Evolutionary conservation across 2,329 filamentous ascomycete genomes (phyloP).

Genomic region (Aureobasidium sp.): DNA sequence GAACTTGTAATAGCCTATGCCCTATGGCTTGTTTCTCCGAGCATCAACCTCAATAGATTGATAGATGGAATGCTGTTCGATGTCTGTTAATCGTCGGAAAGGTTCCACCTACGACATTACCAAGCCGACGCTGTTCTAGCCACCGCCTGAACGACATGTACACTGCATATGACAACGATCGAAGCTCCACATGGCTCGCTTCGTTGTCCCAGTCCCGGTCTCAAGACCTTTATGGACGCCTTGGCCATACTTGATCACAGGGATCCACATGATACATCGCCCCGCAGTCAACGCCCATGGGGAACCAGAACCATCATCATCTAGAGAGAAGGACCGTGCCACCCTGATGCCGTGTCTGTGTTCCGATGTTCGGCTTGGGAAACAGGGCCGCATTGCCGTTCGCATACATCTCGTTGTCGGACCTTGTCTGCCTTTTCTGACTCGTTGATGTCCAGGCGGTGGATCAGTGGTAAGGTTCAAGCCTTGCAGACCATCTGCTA

Average conservation of each 20-base stretch:
- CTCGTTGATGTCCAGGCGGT: not conserved
- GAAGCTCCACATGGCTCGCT: constrained; percentile 1
- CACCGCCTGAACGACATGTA: not conserved
- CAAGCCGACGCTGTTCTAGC: not conserved
- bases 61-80: not conserved
- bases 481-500: not conserved
- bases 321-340: not conserved
- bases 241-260: not conserved
- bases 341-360: not conserved
- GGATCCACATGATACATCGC: constrained; percentile 5
- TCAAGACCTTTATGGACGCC: not conserved
- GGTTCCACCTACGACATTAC: not conserved
- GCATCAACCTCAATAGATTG: no score
- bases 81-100: not conserved
- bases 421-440: not conserved
- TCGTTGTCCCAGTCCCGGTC: not conserved
- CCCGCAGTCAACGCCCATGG: constrained; percentile 8
- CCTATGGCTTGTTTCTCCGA: no score
- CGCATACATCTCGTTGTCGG: not conserved
- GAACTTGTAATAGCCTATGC: no score
- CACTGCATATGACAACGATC: not conserved
- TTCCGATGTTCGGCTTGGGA: not conserved
- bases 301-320: not conserved
- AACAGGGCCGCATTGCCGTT: not conserved
- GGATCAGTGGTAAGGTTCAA: not conserved